Percentiles rank a stretch among this genome's conserved stretches.
phyloP scores from a whole-genome alignment of 2,329 filamentous ascomycete species.

The Sporothrix euskadiensis region DNA sequence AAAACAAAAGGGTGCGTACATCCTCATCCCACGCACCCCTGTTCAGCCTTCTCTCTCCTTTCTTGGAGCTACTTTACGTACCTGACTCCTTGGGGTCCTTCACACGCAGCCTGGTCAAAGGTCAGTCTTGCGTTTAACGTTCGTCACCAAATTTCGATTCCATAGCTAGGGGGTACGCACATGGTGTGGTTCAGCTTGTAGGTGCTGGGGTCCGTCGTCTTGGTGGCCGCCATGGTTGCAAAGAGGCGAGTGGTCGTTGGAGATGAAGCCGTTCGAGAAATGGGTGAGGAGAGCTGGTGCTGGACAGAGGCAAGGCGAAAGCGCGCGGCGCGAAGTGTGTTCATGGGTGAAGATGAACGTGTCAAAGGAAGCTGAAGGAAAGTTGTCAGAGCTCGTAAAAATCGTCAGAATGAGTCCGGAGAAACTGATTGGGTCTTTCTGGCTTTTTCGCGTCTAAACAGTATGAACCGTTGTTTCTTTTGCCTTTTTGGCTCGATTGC shows the following conservation, averaged over 20 bases:
- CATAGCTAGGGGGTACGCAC: conserved; percentile 46
- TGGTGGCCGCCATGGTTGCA: conserved; percentile 57
- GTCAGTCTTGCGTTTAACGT: conserved; percentile 12
- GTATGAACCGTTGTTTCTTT: not conserved
- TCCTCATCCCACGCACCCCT: not conserved
- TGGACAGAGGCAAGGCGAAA: conserved; percentile 15
- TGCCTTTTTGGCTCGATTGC: not conserved
- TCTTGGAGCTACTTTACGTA: conserved; percentile 42
- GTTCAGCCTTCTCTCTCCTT: not conserved
- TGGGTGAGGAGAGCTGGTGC: not conserved
- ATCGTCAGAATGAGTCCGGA: not conserved
- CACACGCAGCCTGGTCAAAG: conserved; percentile 71
- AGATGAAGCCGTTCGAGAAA: not conserved
- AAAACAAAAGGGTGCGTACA: not conserved
- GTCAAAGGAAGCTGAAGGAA: not conserved
- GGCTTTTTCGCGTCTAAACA: not conserved
- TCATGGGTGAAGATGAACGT: not conserved
- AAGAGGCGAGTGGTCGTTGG: conserved; percentile 7
- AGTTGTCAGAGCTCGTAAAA: not conserved
- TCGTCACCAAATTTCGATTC: not conserved
- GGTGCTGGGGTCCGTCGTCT: conserved; percentile 67
- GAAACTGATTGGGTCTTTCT: not conserved
- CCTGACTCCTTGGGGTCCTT: conserved; percentile 85
- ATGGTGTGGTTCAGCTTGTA: conserved; percentile 93
- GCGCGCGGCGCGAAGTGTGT: conserved; percentile 11